Conservation (phyloP, 805 yeast genomes). For the Lipomyces kockii region DNA sequence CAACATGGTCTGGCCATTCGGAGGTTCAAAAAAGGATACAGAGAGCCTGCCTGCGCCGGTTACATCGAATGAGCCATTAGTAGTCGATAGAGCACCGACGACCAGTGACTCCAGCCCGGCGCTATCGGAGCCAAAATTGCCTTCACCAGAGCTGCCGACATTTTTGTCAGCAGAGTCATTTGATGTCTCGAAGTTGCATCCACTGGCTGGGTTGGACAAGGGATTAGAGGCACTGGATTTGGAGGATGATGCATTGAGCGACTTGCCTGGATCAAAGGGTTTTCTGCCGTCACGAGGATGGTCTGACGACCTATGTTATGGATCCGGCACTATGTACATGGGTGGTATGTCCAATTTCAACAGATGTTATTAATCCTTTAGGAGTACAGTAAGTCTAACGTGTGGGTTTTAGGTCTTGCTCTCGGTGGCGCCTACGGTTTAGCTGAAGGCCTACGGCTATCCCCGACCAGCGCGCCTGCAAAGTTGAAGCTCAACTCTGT, state of each 20-base stretch:
- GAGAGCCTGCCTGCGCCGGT: background rate
- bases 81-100: background rate
- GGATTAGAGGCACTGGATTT: constrained; percentile 81
- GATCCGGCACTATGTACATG: constrained; percentile 92
- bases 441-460: constrained; percentile 78
- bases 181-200: constrained; percentile 37
- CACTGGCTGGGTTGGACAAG: constrained; percentile 39
- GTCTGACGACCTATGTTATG: constrained; percentile 97
- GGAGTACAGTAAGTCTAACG: background rate
- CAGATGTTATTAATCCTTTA: background rate
- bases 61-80: background rate
- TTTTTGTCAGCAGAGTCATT: constrained; percentile 22
- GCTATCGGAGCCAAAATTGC: background rate
- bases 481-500: constrained; percentile 86
- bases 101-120: background rate
- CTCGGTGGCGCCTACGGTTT: constrained; percentile 89
- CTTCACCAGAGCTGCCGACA: constrained; percentile 18
- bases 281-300: constrained; percentile 95
- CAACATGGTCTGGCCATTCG: constrained; percentile 28
- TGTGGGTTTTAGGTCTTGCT: constrained; percentile 62
- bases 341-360: constrained; percentile 43
- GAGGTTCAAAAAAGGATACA: constrained; percentile 1
- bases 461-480: constrained; percentile 76
- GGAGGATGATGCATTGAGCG: constrained; percentile 77
- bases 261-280: constrained; percentile 88